Evolutionary conservation across 2,329 filamentous ascomycete genomes (phyloP), one percentile per base, ranked within the genome.

Genomic region (Fusarium multiceps): DNA sequence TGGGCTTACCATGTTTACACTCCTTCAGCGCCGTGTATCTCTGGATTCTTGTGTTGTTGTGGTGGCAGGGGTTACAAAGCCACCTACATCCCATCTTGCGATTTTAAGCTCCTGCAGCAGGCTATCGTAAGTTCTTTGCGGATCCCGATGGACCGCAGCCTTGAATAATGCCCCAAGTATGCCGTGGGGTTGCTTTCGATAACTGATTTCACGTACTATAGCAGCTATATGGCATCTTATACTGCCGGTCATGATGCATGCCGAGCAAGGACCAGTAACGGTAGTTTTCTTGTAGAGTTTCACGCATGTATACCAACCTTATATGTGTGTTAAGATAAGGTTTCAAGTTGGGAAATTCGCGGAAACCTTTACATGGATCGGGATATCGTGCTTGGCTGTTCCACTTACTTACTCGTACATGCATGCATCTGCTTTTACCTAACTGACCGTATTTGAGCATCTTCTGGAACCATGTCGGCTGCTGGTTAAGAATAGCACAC

Each of bases 101-200:
- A 45, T 37, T 34, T 20, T 20, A 27, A 21, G n/a, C 40, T 47
- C 40, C 59, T 66, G 20, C 56, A 23, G 32, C 23, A 20, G 23
- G 20, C 12, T 50, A 34, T 60, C 43, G 63, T 57, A 46, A 60
- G 48, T 53, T 49, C 53, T 55, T 68, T 57, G 47, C 47, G 37
- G 49, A 50, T 45, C 48, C 37, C 16, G n/a, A 28, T 46, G 37
- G 49, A 40, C 59, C 58, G 40, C 32, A 42, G 50, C 43, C 61
- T 59, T 64, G 20, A 23, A 48, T 32, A 16, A n/a, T 42, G 25
- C 51, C 48, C 28, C 27, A 18, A 11, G 11, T 21, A 25, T 55
- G 21, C 28, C 40, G 20, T 40, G 40, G 13, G 50, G 42, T 46
- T 32, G 50, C 45, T 50, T 49, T 55, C 28, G 20, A 47, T 55